Conservation (phyloP, 306 rosid species). For the Castanopsis chinensis region DNA sequence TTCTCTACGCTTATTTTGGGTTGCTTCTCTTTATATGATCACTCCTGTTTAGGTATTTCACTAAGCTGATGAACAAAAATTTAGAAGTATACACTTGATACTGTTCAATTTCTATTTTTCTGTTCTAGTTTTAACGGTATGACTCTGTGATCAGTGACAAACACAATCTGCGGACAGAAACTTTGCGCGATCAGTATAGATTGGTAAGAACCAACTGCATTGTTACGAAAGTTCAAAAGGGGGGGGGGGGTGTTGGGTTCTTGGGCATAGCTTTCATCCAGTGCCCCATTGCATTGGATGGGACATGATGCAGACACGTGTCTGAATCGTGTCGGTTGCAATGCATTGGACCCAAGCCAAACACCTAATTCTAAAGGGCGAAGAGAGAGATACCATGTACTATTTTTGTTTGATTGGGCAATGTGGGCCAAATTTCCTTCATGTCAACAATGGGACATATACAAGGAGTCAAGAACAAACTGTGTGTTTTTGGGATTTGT, state of each 20-base stretch:
- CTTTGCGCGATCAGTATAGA: conserved; percentile 82
- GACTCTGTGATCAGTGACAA: conserved; percentile 58
- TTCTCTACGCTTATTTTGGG: neutral
- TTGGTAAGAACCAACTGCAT: conserved; percentile 50
- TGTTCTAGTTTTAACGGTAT: conserved; percentile 20
- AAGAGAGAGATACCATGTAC: neutral
- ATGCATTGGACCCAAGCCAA: too few species aligned
- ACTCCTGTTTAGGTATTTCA: neutral
- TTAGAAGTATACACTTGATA: neutral
- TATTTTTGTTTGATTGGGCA: neutral
- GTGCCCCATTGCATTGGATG: too few species aligned
- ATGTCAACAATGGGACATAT: neutral
- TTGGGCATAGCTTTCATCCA: too few species aligned
- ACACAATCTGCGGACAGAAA: conserved; percentile 77
- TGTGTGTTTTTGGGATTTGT: neutral
- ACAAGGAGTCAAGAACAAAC: neutral
- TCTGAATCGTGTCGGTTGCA: too few species aligned
- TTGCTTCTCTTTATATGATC: neutral
- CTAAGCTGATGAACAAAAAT: neutral
- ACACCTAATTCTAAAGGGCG: too few species aligned
- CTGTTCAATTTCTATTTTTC: neutral
- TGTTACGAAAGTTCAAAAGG: neutral
- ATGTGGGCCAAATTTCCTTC: neutral
- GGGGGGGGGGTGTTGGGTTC: too few species aligned
- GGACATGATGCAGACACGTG: too few species aligned